phyloP scores from a whole-genome alignment of 805 yeast species.

The Schwanniomyces yamadae region DNA sequence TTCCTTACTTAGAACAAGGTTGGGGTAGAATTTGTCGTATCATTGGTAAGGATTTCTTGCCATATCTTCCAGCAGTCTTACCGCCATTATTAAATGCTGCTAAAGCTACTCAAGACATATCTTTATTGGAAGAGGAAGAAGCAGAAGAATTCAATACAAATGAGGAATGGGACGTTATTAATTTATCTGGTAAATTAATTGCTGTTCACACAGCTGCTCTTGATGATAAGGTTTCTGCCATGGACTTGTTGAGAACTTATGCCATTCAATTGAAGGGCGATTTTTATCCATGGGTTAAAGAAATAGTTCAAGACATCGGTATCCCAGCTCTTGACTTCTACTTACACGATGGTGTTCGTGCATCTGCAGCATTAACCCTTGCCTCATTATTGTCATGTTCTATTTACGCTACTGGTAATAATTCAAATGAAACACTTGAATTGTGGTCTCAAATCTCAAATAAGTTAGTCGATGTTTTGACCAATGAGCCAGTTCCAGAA shows the following conservation, averaged over 20 bases:
- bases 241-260: conserved; percentile 81
- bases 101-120: conserved; percentile 84
- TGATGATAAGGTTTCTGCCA: conserved; percentile 91
- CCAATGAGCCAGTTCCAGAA: conserved; percentile 81
- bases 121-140: conserved; percentile 86
- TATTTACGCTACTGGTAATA: conserved; percentile 53
- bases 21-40: conserved; percentile 94
- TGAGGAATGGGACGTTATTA: conserved; percentile 94
- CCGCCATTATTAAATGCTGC: conserved; percentile 89
- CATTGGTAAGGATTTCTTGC: conserved; percentile 81
- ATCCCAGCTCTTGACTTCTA: conserved; percentile 89
- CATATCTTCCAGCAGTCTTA: conserved; percentile 77
- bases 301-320: conserved; percentile 73
- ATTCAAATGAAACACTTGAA: conserved; percentile 58
- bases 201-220: conserved; percentile 94
- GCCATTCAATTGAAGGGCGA: conserved; percentile 80
- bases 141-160: conserved; percentile 75
- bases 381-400: conserved; percentile 72
- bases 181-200: conserved; percentile 85
- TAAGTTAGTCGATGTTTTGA: conserved; percentile 65
- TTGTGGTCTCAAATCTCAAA: conserved; percentile 72
- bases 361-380: conserved; percentile 81
- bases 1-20: conserved; percentile 83
- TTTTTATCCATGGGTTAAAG: conserved; percentile 80
- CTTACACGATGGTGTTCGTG: conserved; percentile 91